Percentiles rank a stretch among this genome's conserved stretches.
phyloP scores from a whole-genome alignment of 2,329 filamentous ascomycete genomes.

The Arthrobotrys sinensis region DNA sequence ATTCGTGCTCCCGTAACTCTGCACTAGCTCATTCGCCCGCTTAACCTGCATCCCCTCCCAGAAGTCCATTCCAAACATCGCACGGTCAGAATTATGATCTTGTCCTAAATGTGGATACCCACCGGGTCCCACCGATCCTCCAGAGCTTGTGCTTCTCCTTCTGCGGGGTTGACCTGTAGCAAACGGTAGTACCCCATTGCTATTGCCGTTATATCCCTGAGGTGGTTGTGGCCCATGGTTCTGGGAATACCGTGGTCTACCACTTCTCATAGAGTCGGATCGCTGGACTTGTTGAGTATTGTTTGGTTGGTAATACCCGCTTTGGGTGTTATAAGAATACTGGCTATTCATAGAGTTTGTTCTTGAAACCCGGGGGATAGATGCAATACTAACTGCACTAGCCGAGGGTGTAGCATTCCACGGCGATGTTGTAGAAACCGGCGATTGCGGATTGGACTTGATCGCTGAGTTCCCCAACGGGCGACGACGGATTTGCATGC shows the following conservation, averaged over 20 bases:
- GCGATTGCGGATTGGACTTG: constrained; percentile 44
- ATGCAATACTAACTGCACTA: constrained; percentile 10
- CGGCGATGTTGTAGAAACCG: constrained; percentile 8
- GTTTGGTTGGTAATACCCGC: constrained; percentile 29
- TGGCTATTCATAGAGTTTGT: constrained; percentile 54
- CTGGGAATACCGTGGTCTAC: constrained; percentile 7
- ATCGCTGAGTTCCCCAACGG: constrained; percentile 51
- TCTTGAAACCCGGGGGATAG: constrained; percentile 22
- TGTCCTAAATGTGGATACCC: constrained; percentile 52
- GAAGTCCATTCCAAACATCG: constrained; percentile 45
- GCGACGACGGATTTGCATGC: constrained; percentile 35
- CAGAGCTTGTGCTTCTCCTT: constrained; percentile 38
- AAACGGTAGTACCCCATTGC: constrained; percentile 39
- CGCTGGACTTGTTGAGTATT: constrained; percentile 17
- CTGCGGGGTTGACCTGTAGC: constrained; percentile 33
- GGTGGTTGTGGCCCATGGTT: constrained; percentile 16
- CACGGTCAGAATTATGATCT: constrained; percentile 27
- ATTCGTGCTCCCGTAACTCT: constrained; percentile 48
- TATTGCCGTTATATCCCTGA: constrained; percentile 4
- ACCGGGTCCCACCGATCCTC: constrained; percentile 41
- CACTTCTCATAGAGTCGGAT: constrained; percentile 35
- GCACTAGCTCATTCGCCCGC: constrained; percentile 49
- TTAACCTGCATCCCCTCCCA: constrained; percentile 34
- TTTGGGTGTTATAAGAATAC: constrained; percentile 47
- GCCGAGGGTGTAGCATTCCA: constrained; percentile 19